Conservation (phyloP, 495 filamentous ascomycete species). For the Annulohypoxylon bovei region DNA sequence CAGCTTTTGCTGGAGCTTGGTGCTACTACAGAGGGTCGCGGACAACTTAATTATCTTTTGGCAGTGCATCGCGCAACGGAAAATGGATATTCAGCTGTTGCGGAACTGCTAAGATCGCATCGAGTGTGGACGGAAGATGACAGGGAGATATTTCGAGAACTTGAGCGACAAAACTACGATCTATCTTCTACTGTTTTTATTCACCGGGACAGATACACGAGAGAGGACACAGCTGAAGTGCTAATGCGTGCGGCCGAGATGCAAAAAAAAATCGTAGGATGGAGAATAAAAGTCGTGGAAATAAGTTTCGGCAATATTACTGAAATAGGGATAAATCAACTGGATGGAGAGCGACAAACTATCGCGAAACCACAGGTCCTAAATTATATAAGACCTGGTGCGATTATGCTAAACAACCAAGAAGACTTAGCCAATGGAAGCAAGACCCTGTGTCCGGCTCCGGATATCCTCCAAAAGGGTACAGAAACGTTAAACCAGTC, state of each 20-base stretch:
- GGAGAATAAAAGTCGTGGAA: not conserved
- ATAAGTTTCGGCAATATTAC: not conserved
- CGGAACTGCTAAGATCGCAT: constrained; percentile 4
- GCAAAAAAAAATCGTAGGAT: no score
- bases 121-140: constrained; percentile 4
- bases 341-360: no score
- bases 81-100: constrained; percentile 3
- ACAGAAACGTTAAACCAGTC: no score
- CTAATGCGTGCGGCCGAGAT: not conserved
- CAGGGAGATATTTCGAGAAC: not conserved
- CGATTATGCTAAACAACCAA: no score
- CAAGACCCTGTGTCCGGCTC: no score
- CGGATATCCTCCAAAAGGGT: no score
- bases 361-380: no score
- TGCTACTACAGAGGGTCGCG: constrained; percentile 3
- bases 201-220: not conserved
- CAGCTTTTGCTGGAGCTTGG: constrained; percentile 15
- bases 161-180: not conserved
- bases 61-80: not conserved
- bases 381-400: no score
- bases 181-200: not conserved
- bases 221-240: not conserved
- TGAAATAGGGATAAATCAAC: no score
- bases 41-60: constrained; percentile 8
- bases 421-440: no score